Percentiles rank a stretch among this genome's conserved stretches.
Evolutionary conservation across 2,329 filamentous ascomycete genomes (phyloP).

Genomic region (Penicillium brasilianum): DNA sequence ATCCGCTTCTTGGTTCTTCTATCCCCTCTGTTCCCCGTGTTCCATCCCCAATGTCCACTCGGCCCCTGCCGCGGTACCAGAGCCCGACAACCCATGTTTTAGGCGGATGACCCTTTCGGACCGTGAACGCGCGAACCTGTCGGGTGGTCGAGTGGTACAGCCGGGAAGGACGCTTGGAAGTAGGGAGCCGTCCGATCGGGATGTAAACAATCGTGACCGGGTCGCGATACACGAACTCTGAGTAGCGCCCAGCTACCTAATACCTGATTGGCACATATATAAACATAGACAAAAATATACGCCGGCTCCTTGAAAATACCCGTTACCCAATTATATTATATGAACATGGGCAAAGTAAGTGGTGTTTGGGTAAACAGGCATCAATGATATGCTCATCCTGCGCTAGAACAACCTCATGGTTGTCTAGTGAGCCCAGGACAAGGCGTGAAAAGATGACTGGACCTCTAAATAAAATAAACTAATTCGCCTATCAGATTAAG

Average conservation of each 20-base stretch:
- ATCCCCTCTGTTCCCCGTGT: slow-evolving; percentile 6
- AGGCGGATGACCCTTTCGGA: slow-evolving; percentile 11
- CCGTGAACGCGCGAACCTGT: slow-evolving; percentile 17
- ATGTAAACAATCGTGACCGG: not conserved
- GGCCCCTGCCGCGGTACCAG: slow-evolving; percentile 19
- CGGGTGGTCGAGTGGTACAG: slow-evolving; percentile 17
- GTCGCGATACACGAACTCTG: not conserved
- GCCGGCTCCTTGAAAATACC: not conserved
- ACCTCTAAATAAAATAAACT: too few relatives aligned
- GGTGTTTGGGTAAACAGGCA: not conserved
- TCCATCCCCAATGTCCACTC: slow-evolving; percentile 4
- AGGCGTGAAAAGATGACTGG: not conserved
- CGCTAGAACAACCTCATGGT: not conserved
- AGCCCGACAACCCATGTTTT: slow-evolving; percentile 23
- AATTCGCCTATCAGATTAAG: not conserved
- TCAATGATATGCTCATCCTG: not conserved
- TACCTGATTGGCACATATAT: not conserved
- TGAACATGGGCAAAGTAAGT: not conserved
- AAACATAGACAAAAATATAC: not conserved
- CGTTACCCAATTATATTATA: too few relatives aligned
- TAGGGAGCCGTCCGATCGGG: not conserved
- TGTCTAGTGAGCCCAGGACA: not conserved
- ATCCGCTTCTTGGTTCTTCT: not conserved
- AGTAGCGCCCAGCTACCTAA: not conserved
- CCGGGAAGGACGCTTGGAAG: not conserved